A percentile compares a stretch with the other conserved stretches of the same genome.
These are phyloP conservation scores for Leccinellum rugosiceps DNA, from an alignment of 768 basidiomycete genomes.

Conservation along the genomic window DNA sequence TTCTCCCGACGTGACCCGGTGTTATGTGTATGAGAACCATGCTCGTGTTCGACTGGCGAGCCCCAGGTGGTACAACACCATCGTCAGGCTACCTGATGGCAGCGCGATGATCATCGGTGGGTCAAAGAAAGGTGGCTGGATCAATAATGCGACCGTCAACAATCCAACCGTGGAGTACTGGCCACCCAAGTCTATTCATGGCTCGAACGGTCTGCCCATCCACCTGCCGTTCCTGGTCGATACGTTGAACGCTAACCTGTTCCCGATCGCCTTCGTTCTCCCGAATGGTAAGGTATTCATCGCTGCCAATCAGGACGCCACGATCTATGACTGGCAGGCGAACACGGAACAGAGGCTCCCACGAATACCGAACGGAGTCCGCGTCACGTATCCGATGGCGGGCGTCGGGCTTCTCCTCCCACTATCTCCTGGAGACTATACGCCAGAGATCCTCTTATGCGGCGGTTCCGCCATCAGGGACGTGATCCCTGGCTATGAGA, in stretches of 20 bases:
- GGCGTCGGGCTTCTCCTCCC: conserved; percentile 75
- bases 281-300: conserved; percentile 71
- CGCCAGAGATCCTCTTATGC: conserved; percentile 70
- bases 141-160: conserved; percentile 76
- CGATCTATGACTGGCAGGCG: conserved; percentile 72
- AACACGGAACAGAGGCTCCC: conserved; percentile 65
- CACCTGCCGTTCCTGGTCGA: conserved; percentile 59
- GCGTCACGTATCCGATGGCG: conserved; percentile 82
- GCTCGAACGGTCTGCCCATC: conserved; percentile 65
- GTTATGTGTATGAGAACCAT: conserved; percentile 66
- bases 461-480: conserved; percentile 73
- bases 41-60: conserved; percentile 65
- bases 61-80: conserved; percentile 80
- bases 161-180: conserved; percentile 82
- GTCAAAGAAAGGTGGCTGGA: conserved; percentile 81
- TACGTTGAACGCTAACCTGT: conserved; percentile 80
- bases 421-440: conserved; percentile 60
- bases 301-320: conserved; percentile 75
- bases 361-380: conserved; percentile 69
- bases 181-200: conserved; percentile 73
- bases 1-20: conserved; percentile 42
- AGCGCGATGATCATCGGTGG: conserved; percentile 83
- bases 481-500: conserved; percentile 50
- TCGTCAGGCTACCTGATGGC: conserved; percentile 67
- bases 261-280: conserved; percentile 71